Evolutionary conservation across 306 rosid genomes (phyloP), one percentile per base, ranked within the genome.

Genomic region (Chamaecrista fasciculata): DNA sequence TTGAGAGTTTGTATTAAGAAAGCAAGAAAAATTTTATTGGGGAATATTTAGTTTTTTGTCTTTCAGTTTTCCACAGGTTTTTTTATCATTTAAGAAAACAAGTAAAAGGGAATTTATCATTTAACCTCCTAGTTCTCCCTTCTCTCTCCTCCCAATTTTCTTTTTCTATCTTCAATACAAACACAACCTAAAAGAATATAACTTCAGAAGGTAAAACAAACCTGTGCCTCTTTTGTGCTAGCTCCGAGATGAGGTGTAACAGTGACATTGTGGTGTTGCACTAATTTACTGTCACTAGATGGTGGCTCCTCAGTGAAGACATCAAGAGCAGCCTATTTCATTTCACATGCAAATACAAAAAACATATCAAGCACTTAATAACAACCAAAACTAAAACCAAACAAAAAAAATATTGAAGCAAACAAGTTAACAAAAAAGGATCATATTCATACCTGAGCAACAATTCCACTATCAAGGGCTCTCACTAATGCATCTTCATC

Each of bases 211-310:
- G 21, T 18, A 8, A 31, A 5, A 49, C 53, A 63, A 25, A 75
- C 92, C 84, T 89, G 92, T 18, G 96, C 96, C 78, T 89, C 96
- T 76, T 67, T 85, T 0, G 96, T 89, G 83, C 96, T 89, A 6
- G 93, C 96, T 73, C 96, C 93, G 19, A 89, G 93, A 77, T 89
- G 93, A 36, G 93, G 96, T 4, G 93, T 85, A 58, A 73, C 85
- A 0, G 80, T 86, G 18, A 86, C 96, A 70, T 86, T 89, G 76
- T 84, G 76, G 46, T 84, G 85, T 15, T 79, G 87, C 76, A 89
- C 91, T 14, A 89, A 49, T 79, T 85, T 86, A 75, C 91, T 85
- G 21, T 86, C 90, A 51, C 74, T 64, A 0, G 96, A 23, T 1
- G 96, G 92, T 6, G 96, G 96, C 81, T 89, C 96, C 78, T 62